phyloP scores from a whole-genome alignment of 2,329 filamentous ascomycete genomes.

The Gaeumannomyces sp. region DNA sequence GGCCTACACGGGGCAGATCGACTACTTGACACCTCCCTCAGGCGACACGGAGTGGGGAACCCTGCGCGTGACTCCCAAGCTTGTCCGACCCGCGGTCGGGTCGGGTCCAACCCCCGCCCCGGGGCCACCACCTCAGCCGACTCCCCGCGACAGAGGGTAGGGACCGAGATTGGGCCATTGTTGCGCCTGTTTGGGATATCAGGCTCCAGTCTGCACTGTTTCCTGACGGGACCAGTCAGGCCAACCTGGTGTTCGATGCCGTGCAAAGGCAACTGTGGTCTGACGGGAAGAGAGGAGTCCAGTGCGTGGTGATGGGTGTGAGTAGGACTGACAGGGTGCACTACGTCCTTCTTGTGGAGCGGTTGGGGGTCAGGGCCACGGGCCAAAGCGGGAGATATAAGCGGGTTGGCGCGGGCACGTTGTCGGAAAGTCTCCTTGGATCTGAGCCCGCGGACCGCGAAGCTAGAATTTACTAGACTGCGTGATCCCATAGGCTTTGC shows the following conservation, averaged over 20 bases:
- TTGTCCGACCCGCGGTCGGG: not conserved
- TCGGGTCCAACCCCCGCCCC: not conserved
- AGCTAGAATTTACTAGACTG: no score
- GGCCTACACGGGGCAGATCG: conserved; percentile 25
- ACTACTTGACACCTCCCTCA: conserved; percentile 21
- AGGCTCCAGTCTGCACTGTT: no score
- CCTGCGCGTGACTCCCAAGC: conserved; percentile 3
- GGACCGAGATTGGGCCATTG: not conserved
- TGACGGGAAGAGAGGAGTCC: not conserved
- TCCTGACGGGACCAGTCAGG: not conserved
- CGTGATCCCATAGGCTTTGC: no score
- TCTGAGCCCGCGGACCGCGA: no score
- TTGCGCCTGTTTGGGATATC: not conserved
- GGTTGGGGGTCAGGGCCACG: no score
- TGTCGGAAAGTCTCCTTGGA: no score
- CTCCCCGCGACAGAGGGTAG: not conserved
- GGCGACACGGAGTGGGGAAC: conserved; percentile 9
- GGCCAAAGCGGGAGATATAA: no score
- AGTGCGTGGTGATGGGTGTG: not conserved
- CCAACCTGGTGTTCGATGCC: not conserved
- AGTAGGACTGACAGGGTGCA: not conserved
- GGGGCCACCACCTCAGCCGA: not conserved
- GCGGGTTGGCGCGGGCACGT: no score
- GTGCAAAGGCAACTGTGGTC: not conserved
- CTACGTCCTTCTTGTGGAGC: no score